Evolutionary conservation across 129 eudicot species (phyloP).

Genomic region (Escallonia rubra): DNA sequence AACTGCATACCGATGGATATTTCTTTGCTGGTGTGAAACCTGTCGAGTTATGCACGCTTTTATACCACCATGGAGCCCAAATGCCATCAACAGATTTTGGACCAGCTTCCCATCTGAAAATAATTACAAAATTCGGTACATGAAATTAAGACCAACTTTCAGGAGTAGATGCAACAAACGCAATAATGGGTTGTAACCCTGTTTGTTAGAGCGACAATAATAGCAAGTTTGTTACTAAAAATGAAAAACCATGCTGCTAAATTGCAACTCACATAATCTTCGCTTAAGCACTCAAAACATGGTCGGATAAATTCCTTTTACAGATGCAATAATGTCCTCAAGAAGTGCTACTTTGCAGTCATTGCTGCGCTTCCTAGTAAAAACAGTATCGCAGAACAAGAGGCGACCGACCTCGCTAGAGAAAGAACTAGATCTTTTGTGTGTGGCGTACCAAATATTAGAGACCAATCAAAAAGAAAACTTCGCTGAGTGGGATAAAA

Average conservation of each 20-base stretch:
- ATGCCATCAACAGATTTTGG: conserved; percentile 80
- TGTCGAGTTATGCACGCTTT: conserved; percentile 67
- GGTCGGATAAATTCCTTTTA: background rate
- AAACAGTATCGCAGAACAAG: no score
- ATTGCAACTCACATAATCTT: no score
- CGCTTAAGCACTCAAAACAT: no score
- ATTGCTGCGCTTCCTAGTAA: background rate
- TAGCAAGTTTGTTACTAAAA: background rate
- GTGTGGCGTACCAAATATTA: no score
- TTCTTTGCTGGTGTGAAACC: conserved; percentile 50
- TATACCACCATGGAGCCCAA: conserved; percentile 99
- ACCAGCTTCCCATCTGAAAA: conserved; percentile 95
- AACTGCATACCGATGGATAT: conserved; percentile 61
- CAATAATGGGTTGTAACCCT: background rate
- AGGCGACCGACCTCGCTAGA: no score
- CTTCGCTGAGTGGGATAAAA: no score
- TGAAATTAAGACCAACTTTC: background rate
- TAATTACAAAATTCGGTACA: background rate
- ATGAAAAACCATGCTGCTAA: no score
- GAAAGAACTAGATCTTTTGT: no score
- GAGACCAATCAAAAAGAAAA: no score
- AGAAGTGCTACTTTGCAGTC: background rate
- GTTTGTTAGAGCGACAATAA: background rate
- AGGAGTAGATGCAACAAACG: background rate
- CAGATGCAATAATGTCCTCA: background rate